Conservation (phyloP, 305 asterid genomes). For the Salvia sclarea region DNA sequence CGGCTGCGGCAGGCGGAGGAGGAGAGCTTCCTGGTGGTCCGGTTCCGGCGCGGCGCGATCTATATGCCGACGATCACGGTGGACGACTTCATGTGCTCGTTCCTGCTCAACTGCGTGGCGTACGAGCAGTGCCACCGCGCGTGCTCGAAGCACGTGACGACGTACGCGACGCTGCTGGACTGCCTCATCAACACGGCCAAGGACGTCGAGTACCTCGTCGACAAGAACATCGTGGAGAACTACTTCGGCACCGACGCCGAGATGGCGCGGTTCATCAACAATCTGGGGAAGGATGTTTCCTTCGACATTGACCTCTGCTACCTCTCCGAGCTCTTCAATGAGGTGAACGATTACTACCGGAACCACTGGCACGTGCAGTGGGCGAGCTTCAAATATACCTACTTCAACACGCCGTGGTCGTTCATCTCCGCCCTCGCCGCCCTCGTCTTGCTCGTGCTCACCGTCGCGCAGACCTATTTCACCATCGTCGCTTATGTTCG, state of each 20-base stretch:
- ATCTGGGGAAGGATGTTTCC: slow-evolving; percentile 76
- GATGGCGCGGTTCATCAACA: slow-evolving; percentile 58
- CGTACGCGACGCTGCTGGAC: slow-evolving; percentile 69
- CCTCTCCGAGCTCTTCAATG: slow-evolving; percentile 54
- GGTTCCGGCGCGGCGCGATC: slow-evolving; percentile 59
- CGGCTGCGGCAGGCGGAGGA: slow-evolving; percentile 40
- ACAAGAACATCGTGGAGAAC: slow-evolving; percentile 63
- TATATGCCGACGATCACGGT: slow-evolving; percentile 69
- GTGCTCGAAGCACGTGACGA: slow-evolving; percentile 72
- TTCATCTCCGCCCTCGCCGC: slow-evolving; percentile 86
- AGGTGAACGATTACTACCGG: slow-evolving; percentile 57
- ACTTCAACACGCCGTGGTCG: slow-evolving; percentile 83
- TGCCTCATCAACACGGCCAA: slow-evolving; percentile 58
- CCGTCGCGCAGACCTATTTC: slow-evolving; percentile 62
- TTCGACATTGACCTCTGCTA: slow-evolving; percentile 62
- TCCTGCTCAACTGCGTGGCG: slow-evolving; percentile 76
- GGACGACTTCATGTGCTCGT: slow-evolving; percentile 77
- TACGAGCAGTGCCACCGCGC: slow-evolving; percentile 75
- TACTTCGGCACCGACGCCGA: slow-evolving; percentile 75
- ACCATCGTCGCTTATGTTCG: slow-evolving; percentile 50
- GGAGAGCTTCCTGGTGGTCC: slow-evolving; percentile 56
- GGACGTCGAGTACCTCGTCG: slow-evolving; percentile 62
- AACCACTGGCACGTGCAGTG: slow-evolving; percentile 67
- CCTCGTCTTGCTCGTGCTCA: slow-evolving; percentile 52
- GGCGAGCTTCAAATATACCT: slow-evolving; percentile 80